Evolutionary conservation across 139 green algal species (phyloP), one percentile per base, ranked within the genome.

Genomic region (Edaphochlamys debaryana): DNA sequence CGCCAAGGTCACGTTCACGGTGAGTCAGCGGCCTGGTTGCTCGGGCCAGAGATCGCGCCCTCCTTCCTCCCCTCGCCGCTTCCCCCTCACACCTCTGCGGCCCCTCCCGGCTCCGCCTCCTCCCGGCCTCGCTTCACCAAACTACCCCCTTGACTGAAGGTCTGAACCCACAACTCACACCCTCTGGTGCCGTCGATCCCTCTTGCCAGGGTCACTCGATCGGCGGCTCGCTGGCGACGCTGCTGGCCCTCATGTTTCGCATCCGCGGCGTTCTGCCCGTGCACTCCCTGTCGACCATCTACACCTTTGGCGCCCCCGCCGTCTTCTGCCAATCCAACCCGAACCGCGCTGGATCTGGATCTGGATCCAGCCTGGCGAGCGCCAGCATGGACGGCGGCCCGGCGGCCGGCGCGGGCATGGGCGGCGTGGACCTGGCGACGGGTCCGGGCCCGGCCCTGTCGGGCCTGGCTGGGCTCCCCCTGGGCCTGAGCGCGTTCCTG

Each of bases 211-310:
- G 95, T 42, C 97, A 99, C 90, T 98, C 94, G 37, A 96, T 99
- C 72, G 97, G 98, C 37, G 98, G 98, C 70, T 92, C 77, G 29
- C 84, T 99, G 52, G 93, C 91, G 30, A 95, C 92, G 17, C 77
- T 98, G 75, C 89, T 99, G 38, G 87, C 94, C 79, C 84, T 99
- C 41, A 98, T 99, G 95, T 95, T 95, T 79, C 84, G 94, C 74
- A 68, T 84, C 34, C 83, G 96, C 3, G 94, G 94, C 22, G 92
- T 96, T 63, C 82, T 98, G 80, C 86, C 86, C 15, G 58, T 78
- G 5, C 32, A 89, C 62, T 52, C 88, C 75, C 77, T 98, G 40
- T 71, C 86, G 1, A 95, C 95, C 32, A 86, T 96, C 27, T 96
- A 96, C 91, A 98, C 96, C 37, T 99, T 99, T 89, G 97, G 97